Base-by-base conservation (phyloP, 176 grass and related monocot species). In the Typha latifolia region DNA sequence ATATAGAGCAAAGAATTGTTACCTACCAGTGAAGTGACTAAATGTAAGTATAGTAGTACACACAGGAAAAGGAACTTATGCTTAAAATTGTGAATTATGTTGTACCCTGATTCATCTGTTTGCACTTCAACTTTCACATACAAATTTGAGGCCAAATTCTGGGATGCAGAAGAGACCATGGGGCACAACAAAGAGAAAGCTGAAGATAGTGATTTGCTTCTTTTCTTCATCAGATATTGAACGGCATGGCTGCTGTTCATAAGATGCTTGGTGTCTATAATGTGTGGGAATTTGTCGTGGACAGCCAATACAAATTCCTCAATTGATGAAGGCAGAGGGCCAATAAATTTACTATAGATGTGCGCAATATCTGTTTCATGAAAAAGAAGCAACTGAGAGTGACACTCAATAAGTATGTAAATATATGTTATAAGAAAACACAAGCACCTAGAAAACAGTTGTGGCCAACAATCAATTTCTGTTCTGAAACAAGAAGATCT, bases 151-250 rank as follows among this genome's bases (percentile, higher is more conserved):
- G 51, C 72, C 32, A 77, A 71, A 59, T 80, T 83, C 62, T 64
- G 37, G 49, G 18, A 51, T 34, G 62, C n/a, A 56, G 77, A 76
- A 55, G 77, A 66, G 69, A 81, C 52, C 56, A 67, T 62, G 52
- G 85, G 88, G 72, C 88, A 96, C 51, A 96, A 55, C 62, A 81
- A 69, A 48, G 80, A 91, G 78, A 96, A 96, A 66, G 78, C 78
- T 49, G 93, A 96, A 73, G 93, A 96, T 43, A 96, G 65, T 68
- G 93, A 89, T 91, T 81, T 97, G 78, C 93, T 89, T 79, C 76
- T 91, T 20, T 74, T 75, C 48, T 62, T 89, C 88, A 97, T 92
- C 63, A 86, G 67, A 78, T 24, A 63, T 49, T 89, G 85, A 75
- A 92, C 72, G 53, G 47, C 69, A 62, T 70, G 56, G 49, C 63